These are phyloP conservation scores for Fusarium globosum DNA, from an alignment of 2,329 filamentous ascomycete genomes.

Conservation along the genomic window DNA sequence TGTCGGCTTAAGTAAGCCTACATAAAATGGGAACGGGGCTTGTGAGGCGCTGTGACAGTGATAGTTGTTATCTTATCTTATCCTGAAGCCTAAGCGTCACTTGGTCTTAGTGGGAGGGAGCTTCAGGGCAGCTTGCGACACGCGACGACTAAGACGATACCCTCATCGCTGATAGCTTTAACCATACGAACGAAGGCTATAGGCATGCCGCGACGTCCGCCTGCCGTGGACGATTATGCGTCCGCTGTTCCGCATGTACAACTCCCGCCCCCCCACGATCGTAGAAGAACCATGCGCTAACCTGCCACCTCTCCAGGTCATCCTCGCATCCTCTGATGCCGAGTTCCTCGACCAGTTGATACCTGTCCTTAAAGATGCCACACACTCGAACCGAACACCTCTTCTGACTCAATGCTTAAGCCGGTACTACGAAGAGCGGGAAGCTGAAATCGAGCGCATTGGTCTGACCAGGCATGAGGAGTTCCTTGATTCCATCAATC, in stretches of 20 bases:
- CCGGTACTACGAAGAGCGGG: constrained; percentile 86
- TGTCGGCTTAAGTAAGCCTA: background rate
- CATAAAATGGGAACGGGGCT: background rate
- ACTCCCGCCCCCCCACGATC: constrained; percentile 24
- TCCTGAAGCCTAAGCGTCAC: constrained; percentile 5
- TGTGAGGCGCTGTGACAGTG: background rate
- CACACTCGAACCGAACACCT: constrained; percentile 76
- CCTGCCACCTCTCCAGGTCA: constrained; percentile 70
- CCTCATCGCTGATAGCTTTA: constrained; percentile 18
- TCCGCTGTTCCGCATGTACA: constrained; percentile 59
- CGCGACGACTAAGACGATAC: constrained; percentile 25
- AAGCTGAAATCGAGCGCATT: constrained; percentile 91
- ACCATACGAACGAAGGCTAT: constrained; percentile 14
- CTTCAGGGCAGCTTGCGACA: constrained; percentile 31
- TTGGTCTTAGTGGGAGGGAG: constrained; percentile 12
- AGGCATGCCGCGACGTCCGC: constrained; percentile 58
- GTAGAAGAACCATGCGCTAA: constrained; percentile 16
- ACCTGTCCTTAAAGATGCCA: constrained; percentile 91
- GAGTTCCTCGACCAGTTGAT: constrained; percentile 98
- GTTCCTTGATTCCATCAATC: constrained; percentile 92
- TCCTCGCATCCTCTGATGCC: constrained; percentile 88
- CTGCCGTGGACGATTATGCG: constrained; percentile 60
- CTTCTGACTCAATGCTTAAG: constrained; percentile 77
- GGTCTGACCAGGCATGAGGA: constrained; percentile 97
- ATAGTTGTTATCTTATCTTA: constrained; percentile 7